Evolutionary conservation across 176 grass and related monocot species (phyloP).

Genomic region (Rhynchospora pubera): DNA sequence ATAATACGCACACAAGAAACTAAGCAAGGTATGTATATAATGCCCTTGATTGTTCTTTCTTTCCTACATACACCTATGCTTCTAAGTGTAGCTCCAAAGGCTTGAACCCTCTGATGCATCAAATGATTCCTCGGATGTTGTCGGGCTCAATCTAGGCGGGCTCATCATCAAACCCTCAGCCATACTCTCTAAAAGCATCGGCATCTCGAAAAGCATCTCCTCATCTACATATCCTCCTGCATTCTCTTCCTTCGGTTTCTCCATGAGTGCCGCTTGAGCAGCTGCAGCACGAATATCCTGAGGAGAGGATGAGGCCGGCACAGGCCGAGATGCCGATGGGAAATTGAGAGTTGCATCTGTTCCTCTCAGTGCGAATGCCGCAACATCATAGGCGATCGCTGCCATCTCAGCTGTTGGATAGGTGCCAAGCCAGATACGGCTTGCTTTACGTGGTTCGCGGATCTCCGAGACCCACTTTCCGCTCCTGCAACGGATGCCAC

Average conservation of each 20-base stretch:
- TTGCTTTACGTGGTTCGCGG: conserved; percentile 57
- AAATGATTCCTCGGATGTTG: background rate
- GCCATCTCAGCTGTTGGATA: conserved; percentile 76
- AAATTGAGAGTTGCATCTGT: conserved; percentile 56
- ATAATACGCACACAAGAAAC: background rate
- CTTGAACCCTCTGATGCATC: conserved; percentile 22
- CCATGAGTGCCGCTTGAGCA: background rate
- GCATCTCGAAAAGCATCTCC: conserved; percentile 73
- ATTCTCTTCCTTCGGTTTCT: background rate
- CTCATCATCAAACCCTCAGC: conserved; percentile 92
- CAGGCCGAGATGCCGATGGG: conserved; percentile 24
- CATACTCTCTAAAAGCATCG: conserved; percentile 55
- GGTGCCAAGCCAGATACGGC: conserved; percentile 79
- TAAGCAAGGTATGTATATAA: conserved; percentile 17
- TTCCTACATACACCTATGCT: background rate
- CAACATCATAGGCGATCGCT: conserved; percentile 61
- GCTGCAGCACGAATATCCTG: conserved; percentile 48
- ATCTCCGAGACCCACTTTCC: conserved; percentile 91
- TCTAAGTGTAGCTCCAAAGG: conserved; percentile 64
- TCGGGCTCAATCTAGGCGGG: conserved; percentile 42
- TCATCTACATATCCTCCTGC: conserved; percentile 35
- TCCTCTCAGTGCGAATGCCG: conserved; percentile 63
- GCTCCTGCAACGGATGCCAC: conserved; percentile 47
- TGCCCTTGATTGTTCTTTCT: background rate
- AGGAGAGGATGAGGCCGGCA: conserved; percentile 23